phyloP scores from a whole-genome alignment of 169 alveolate species.

The Eimeria falciformis region DNA sequence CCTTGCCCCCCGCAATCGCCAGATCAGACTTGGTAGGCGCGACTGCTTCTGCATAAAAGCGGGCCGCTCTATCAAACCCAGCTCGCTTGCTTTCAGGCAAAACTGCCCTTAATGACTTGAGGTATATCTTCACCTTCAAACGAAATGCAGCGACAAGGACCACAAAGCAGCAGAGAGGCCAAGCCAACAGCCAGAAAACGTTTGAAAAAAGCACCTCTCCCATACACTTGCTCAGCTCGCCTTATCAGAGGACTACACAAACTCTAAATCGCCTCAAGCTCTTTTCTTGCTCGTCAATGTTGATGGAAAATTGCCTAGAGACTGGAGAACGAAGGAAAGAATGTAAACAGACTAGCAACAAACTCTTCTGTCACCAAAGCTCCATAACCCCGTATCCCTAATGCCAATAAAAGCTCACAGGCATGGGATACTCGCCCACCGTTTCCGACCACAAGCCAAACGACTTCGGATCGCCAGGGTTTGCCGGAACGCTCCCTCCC shows the following conservation, averaged over 20 bases:
- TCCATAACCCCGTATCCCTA: neutral
- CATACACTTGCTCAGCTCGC: too few species aligned
- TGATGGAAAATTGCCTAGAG: too few species aligned
- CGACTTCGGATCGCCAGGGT: slow-evolving; percentile 85
- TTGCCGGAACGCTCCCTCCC: slow-evolving; percentile 85
- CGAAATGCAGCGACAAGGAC: too few species aligned
- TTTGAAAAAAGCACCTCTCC: too few species aligned
- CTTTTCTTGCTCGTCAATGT: too few species aligned
- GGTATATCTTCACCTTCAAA: slow-evolving; percentile 57
- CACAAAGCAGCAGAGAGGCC: too few species aligned
- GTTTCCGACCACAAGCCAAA: slow-evolving; percentile 81
- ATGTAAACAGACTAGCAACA: too few species aligned
- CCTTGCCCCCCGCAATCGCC: neutral
- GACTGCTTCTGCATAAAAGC: slow-evolving; percentile 65
- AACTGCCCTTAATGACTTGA: slow-evolving; percentile 16
- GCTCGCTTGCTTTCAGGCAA: slow-evolving; percentile 66
- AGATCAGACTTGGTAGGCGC: slow-evolving; percentile 49
- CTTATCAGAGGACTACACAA: too few species aligned
- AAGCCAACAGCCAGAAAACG: too few species aligned
- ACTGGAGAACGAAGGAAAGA: too few species aligned
- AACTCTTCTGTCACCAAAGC: too few species aligned
- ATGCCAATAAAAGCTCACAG: slow-evolving; percentile 73
- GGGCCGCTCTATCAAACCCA: slow-evolving; percentile 42
- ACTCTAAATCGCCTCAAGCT: too few species aligned
- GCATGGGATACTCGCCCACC: slow-evolving; percentile 77